Percentiles rank a stretch among this genome's conserved stretches.
These are phyloP conservation scores for Coelastrella sp. DNA, from an alignment of 139 green algal species.

Conservation along the genomic window DNA sequence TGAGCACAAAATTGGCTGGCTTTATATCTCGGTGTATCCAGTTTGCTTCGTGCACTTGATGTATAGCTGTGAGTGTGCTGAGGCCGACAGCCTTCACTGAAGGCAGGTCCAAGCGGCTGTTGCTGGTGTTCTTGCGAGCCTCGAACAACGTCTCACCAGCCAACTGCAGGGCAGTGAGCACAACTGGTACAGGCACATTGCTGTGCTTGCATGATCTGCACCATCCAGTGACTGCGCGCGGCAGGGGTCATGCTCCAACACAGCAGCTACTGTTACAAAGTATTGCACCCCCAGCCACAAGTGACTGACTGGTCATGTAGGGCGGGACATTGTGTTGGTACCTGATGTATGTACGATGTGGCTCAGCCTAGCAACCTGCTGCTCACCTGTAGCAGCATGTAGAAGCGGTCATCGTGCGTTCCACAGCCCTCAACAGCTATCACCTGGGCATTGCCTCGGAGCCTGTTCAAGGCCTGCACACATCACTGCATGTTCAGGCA, in stretches of 20 bases:
- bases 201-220: neutral
- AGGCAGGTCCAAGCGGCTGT: conserved; percentile 52
- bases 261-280: neutral
- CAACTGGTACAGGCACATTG: neutral
- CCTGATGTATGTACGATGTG: too few species aligned
- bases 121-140: conserved; percentile 48
- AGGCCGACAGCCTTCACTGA: conserved; percentile 53
- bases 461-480: conserved; percentile 56
- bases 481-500: neutral
- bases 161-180: conserved; percentile 55
- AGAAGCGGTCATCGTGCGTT: conserved; percentile 70
- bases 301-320: too few species aligned
- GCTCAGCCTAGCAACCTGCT: neutral
- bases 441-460: conserved; percentile 57
- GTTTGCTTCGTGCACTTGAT: conserved; percentile 71
- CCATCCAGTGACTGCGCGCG: neutral
- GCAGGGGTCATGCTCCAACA: neutral
- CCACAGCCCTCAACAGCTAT: conserved; percentile 54
- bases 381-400: conserved; percentile 83
- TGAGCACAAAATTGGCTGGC: conserved; percentile 84
- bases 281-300: neutral
- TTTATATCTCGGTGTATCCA: conserved; percentile 89
- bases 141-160: conserved; percentile 82
- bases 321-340: too few species aligned
- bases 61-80: conserved; percentile 68